Evolutionary conservation across 768 basidiomycete genomes (phyloP).

Genomic region (Phylloporus sp.): DNA sequence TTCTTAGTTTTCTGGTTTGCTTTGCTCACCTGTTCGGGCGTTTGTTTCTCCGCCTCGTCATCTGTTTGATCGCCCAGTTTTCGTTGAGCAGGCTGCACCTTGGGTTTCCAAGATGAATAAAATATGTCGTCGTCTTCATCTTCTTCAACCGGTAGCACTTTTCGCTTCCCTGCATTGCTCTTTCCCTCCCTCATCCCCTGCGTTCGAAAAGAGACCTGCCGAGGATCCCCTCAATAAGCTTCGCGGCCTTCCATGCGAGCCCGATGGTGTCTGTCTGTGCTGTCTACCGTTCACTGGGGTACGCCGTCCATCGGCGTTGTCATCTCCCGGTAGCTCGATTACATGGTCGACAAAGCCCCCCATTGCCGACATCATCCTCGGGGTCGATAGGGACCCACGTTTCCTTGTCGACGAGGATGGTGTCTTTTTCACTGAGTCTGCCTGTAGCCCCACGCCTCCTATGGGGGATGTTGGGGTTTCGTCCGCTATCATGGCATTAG

Average conservation of each 20-base stretch:
- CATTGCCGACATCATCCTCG: neutral
- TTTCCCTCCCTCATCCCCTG: slow-evolving; percentile 1
- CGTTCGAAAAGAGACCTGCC: neutral
- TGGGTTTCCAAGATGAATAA: neutral
- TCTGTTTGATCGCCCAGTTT: neutral
- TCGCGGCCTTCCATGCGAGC: neutral
- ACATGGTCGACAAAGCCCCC: slow-evolving; percentile 20
- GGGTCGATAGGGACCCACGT: neutral
- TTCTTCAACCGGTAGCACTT: neutral
- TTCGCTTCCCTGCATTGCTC: neutral
- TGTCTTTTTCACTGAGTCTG: slow-evolving; percentile 9
- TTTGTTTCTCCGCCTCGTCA: neutral
- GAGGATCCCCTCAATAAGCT: slow-evolving; percentile 2
- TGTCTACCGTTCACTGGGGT: neutral
- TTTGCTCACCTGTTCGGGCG: neutral
- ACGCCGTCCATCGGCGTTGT: slow-evolving; percentile 4
- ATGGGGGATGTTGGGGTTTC: neutral
- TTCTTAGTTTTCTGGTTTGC: neutral
- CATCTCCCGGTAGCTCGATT: slow-evolving; percentile 19
- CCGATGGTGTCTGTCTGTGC: neutral
- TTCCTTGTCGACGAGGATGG: slow-evolving; percentile 2
- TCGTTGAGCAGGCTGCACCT: slow-evolving; percentile 1
- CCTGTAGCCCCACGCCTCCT: neutral
- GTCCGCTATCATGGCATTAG: slow-evolving; percentile 1
- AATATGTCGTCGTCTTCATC: neutral